Evolutionary conservation across 768 basidiomycete species (phyloP), one percentile per base, ranked within the genome.

Genomic region (Boletus eberwhitei): DNA sequence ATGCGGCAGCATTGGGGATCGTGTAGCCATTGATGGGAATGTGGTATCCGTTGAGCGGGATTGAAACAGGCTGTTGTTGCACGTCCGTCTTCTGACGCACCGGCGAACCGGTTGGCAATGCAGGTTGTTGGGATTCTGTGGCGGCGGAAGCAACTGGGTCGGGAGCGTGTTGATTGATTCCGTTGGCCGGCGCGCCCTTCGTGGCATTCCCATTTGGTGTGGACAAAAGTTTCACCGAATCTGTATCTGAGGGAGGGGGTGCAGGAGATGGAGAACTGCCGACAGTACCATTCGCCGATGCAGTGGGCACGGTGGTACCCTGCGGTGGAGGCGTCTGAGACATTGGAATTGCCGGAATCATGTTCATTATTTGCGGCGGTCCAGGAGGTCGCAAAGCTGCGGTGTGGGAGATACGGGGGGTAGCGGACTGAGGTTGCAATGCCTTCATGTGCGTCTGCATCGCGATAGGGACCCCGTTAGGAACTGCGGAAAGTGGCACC

Each of bases 381-480:
- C 62, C 62, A 1, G 81, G 79, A 22, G 66, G 57, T 4, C 64
- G 66, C 42, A 66, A 21, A 21, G 59, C 53, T 16, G 61, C 24
- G 78, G 81, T 68, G 81, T 81, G 29, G 74, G 79, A 52, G 78
- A 84, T 77, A 40, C 84, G 85, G 2, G 84, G 79, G 2, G 80
- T 69, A 0, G 73, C 67, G 19, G 71, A 69, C 14, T 85, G 79
- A 0, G 82, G 70, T 5, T 73, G 82, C 73, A 87, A 78, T 64
- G 82, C 80, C 74, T 85, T 85, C 64, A 83, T 68, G 49, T 82
- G 82, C 13, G 83, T 77, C 44, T 79, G 78, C 62, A 85, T 75
- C 1, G 86, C 75, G n/a, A 87, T 75, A 0, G 85, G 79, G 0
- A 80, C 76, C 7, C 78, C 83, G 54, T 74, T 77, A 12, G 72